Base-by-base conservation (phyloP, 1,139 yeast species). In the Kodamaea plutei region DNA sequence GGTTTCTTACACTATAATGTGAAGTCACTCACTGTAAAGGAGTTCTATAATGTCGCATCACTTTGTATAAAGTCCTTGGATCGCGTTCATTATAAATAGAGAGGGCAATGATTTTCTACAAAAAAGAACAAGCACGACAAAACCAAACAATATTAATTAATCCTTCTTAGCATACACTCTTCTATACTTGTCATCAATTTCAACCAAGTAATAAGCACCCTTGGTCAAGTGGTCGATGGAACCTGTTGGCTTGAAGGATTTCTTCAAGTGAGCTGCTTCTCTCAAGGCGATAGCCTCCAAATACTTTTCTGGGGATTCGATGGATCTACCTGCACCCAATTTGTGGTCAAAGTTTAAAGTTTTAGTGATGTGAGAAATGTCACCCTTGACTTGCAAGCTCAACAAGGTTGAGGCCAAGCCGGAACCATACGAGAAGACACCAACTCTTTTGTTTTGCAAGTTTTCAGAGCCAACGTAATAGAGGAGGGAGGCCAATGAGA, bases 361-460 rank as follows among this genome's bases (percentile, higher is more conserved):
- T 48, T 75, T 62, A 47, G 76, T 75, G 47, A 93, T 82, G 37
- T 71, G 44, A 24, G 84, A 65, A 43, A 91, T 69, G 60, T 91
- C 98, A 39, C 94, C 96, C 47, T 72, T 75, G 41, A 93, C 84
- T 40, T 69, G 76, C 44, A 79, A 77, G 20, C 95, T 82, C 65
- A 78, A 84, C 62, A 93, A 70, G 28, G 96, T 79, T 15, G 98
- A 76, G 30, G 99, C 98, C 43, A 91, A 76, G 52, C 99, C 99
- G 17, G 98, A 91, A 44, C 99, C 99, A 62, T 93, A 93, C 15
- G 98, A 91, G 70, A 89, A 93, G 47, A 89, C 58, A 50, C 96
- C 94, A 52, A 93, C 70, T 61, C 96, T 80, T 72, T 89, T 87
- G 50, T 75, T 76, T 58, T 79, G 85, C 48, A 89, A 73, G 33